Evolutionary conservation across 163 green algal species (phyloP), one percentile per base, ranked within the genome.

Genomic region (Chlorella variabilis): DNA sequence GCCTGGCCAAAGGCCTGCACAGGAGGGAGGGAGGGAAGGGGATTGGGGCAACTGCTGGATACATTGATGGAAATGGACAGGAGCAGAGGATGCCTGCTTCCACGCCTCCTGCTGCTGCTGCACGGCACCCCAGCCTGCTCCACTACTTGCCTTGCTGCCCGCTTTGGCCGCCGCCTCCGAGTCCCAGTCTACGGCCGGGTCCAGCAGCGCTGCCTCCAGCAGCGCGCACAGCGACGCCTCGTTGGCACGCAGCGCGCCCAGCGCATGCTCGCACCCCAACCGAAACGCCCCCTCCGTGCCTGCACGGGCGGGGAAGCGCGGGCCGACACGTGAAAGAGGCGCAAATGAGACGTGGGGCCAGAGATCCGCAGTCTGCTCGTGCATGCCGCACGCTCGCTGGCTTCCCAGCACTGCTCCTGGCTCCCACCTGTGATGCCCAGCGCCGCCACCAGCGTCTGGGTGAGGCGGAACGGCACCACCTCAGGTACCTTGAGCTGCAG

Each of bases 391-490:
- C n/a, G n/a, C n/a, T n/a, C n/a, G n/a, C n/a, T n/a, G n/a, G n/a
- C n/a, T n/a, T n/a, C n/a, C n/a, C n/a, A n/a, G n/a, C n/a, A n/a
- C n/a, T n/a, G n/a, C n/a, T n/a, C n/a, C n/a, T n/a, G n/a, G n/a
- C n/a, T n/a, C 91, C 86, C 42, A 91, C 93, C 93, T 20, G 85
- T 87, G 27, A 89, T 36, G 4, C 93, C 93, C 81, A 97, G 83
- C 3, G 90, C 93, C 0, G 73, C 78, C 78, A 89, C 71, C 75
- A 89, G 59, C 45, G 23, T 84, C 82, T 87, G 92, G 8, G 93
- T 97, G 36, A 97, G 89, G 5, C 93, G 90, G 90, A 98, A 98
- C 13, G 95, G 95, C 74, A 98, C 95, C 54, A 96, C 68, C 88
- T 98, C 95, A 0, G 95, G 94, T 45, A 97, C 91, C 29, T 86